A percentile compares a stretch with the other conserved stretches of the same genome.
Evolutionary conservation across 2,329 filamentous ascomycete species (phyloP).

Genomic region (Calonectria honghensis): DNA sequence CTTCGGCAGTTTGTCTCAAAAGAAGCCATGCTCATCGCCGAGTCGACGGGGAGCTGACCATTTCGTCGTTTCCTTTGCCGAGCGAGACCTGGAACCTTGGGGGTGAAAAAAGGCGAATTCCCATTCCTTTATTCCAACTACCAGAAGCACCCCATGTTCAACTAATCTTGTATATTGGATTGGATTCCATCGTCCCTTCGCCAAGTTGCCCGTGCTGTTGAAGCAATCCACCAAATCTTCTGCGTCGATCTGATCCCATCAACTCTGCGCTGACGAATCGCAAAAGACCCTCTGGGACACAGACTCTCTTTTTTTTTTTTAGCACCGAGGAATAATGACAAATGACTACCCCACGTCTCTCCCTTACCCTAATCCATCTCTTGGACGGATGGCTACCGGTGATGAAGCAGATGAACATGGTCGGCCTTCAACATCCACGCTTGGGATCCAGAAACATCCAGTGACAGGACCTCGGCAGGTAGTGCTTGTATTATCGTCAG

Average conservation of each 20-base stretch:
- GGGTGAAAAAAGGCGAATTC: constrained; percentile 46
- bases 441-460: constrained; percentile 50
- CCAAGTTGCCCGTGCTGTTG: neutral
- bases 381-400: constrained; percentile 56
- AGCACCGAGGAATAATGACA: constrained; percentile 48
- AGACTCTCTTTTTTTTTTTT: neutral
- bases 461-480: constrained; percentile 55
- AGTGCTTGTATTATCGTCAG: constrained; percentile 62
- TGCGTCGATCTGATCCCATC: neutral
- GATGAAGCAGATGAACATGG: constrained; percentile 37
- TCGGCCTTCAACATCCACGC: constrained; percentile 27
- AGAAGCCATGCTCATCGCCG: constrained; percentile 45
- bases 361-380: constrained; percentile 58
- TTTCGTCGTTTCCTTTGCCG: constrained; percentile 9
- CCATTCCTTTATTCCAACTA: constrained; percentile 16
- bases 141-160: neutral
- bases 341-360: constrained; percentile 57
- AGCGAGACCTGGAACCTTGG: constrained; percentile 29
- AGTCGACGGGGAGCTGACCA: constrained; percentile 29
- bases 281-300: neutral
- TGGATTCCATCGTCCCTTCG: no score
- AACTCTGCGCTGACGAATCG: neutral
- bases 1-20: constrained; percentile 53
- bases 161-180: neutral
- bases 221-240: neutral